phyloP scores from a whole-genome alignment of 2,329 filamentous ascomycete species.

The Hypoxylon sp. region DNA sequence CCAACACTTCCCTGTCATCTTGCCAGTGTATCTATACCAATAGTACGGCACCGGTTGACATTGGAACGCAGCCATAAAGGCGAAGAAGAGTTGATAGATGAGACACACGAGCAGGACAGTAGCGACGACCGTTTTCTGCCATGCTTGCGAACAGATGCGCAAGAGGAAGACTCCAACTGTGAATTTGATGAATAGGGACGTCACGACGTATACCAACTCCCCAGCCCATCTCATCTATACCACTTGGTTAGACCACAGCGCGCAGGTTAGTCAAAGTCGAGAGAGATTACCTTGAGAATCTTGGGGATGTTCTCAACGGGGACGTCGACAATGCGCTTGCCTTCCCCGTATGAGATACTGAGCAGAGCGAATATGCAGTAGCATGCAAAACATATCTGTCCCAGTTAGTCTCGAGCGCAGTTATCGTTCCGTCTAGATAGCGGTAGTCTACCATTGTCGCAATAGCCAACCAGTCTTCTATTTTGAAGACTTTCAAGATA shows the following conservation, averaged over 20 bases:
- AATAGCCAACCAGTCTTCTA: constrained; percentile 48
- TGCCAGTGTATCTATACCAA: constrained; percentile 54
- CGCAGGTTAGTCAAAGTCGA: not conserved
- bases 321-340: constrained; percentile 42
- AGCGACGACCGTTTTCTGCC: constrained; percentile 55
- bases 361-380: constrained; percentile 43
- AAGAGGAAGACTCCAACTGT: constrained; percentile 57
- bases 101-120: constrained; percentile 51
- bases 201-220: constrained; percentile 57
- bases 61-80: constrained; percentile 57
- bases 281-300: constrained; percentile 44
- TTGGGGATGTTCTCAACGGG: constrained; percentile 39
- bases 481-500: constrained; percentile 46
- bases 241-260: not conserved
- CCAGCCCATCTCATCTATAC: constrained; percentile 54
- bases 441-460: constrained; percentile 43
- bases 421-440: not conserved
- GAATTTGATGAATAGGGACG: constrained; percentile 56
- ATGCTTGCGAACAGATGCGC: constrained; percentile 54
- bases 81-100: constrained; percentile 54
- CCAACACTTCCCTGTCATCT: constrained; percentile 52
- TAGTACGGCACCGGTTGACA: constrained; percentile 56
- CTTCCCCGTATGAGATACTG: constrained; percentile 44
- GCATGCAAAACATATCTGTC: constrained; percentile 40
- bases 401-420: constrained; percentile 25